Evolutionary conservation across 1,284 basidiomycete species (phyloP).

Genomic region (Caloboletus firmus): DNA sequence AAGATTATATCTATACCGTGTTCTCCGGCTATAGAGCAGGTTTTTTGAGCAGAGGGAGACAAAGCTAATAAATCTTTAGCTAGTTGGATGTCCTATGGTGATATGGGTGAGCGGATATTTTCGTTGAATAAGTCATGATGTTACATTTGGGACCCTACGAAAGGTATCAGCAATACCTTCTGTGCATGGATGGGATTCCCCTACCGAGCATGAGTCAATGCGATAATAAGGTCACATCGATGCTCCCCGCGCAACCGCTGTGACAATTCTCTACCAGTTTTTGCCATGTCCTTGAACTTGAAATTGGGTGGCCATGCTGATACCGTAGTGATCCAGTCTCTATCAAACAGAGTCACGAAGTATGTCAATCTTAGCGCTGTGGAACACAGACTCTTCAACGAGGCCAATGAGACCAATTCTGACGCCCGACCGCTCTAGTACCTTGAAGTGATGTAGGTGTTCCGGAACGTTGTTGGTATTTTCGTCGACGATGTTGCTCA

Average conservation of each 20-base stretch:
- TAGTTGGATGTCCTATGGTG: conserved; percentile 53
- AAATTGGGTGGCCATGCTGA: conserved; percentile 67
- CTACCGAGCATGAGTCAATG: conserved; percentile 65
- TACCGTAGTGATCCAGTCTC: conserved; percentile 73
- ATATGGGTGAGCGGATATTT: conserved; percentile 42
- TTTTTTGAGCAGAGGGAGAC: conserved; percentile 55
- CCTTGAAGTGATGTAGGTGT: conserved; percentile 48
- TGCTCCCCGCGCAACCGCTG: conserved; percentile 55
- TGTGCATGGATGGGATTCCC: conserved; percentile 1
- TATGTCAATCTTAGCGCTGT: not conserved
- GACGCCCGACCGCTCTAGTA: conserved; percentile 58
- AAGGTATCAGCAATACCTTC: not conserved
- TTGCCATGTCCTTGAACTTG: conserved; percentile 55
- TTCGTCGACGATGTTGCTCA: conserved; percentile 59
- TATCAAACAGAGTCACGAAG: not conserved
- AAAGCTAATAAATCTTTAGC: conserved; percentile 63
- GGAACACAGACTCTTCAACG: conserved; percentile 58
- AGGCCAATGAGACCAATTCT: conserved; percentile 68
- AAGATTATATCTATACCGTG: conserved; percentile 87
- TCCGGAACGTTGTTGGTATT: conserved; percentile 50
- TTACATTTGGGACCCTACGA: conserved; percentile 49
- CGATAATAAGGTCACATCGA: conserved; percentile 65
- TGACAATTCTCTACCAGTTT: conserved; percentile 56
- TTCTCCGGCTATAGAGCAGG: conserved; percentile 43
- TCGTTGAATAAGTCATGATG: conserved; percentile 1